Conservation (phyloP, 108 stramenopile genomes). For the Fistulifera pelliculosa region DNA sequence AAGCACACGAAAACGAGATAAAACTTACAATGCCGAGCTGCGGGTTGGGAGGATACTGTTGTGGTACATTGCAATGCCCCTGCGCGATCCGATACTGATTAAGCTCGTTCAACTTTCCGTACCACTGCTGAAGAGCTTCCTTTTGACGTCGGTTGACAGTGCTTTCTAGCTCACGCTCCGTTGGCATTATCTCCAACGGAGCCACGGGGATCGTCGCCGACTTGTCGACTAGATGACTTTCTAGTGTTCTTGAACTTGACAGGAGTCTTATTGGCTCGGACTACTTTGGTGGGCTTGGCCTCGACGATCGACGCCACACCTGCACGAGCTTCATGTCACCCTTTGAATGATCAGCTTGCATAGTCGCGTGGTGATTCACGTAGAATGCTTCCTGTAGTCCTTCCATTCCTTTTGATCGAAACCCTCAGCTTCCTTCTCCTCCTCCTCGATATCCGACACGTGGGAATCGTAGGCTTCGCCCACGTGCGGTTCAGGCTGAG, state of each 20-base stretch:
- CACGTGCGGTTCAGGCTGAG: too few species aligned
- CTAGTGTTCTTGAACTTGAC: background rate
- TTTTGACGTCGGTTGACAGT: constrained; percentile 14
- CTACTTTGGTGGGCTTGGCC: too few species aligned
- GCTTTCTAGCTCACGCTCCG: constrained; percentile 14
- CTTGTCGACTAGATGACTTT: background rate
- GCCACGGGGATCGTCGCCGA: background rate
- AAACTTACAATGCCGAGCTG: constrained; percentile 31
- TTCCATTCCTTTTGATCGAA: too few species aligned
- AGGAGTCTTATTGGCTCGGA: background rate
- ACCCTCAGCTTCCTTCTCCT: too few species aligned
- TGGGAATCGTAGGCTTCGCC: too few species aligned
- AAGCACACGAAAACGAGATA: constrained; percentile 2
- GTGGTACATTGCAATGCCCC: constrained; percentile 53
- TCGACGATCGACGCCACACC: too few species aligned
- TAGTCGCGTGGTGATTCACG: too few species aligned
- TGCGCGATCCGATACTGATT: constrained; percentile 17
- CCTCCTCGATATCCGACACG: too few species aligned
- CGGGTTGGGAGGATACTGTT: constrained; percentile 31
- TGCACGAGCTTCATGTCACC: too few species aligned
- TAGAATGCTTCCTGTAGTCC: too few species aligned
- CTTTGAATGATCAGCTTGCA: too few species aligned
- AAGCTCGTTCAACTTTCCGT: constrained; percentile 31
- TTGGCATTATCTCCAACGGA: background rate
- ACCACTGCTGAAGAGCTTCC: constrained; percentile 34